Evolutionary conservation across 805 yeast species (phyloP), one percentile per base, ranked within the genome.

Genomic region (Schizosaccharomyces lindneri): DNA sequence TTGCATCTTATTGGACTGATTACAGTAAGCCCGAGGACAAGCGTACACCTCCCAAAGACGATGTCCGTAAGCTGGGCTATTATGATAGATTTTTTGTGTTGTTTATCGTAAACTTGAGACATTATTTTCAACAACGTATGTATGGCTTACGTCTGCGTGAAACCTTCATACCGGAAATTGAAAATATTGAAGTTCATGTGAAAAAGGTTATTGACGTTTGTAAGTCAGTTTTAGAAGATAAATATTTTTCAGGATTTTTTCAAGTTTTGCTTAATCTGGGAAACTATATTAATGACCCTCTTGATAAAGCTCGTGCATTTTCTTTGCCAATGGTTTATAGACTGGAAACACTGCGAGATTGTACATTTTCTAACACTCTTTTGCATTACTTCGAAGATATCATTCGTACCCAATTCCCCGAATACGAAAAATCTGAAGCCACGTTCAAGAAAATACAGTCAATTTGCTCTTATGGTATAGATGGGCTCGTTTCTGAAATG

Each of bases 251-350:
- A 64, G 78, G 80, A 62, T 81, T 93, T n/a, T 78, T 94, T 67
- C 88, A 86, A 63, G 81, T 93, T 59, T 89, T 93, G 64, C 75
- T 89, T 65, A 83, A 89, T 3, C 93, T 93, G 60, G 99, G 98
- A 63, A 93, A 93, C 71, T 90, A 83, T 70, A 93, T 93, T 97
- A 93, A 94, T 70, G 95, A 88, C 67, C 75, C 81, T n/a, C 76
- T 87, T 2, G 89, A 88, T 67, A 95, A 88, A 70, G 97, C 97
- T 0, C 78, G 80, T 66, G 99, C 98, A 2, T 94, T 93, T 76
- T 84, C 85, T 68, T 74, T 93, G 63, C 83, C 86, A 57, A 86
- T 96, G 17, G 76, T 93, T 61, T 96, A 87, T 68, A 75, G 97
- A 66, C 76, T 93, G 63, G 86, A 84, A 41, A 88, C 93, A 66